These are phyloP conservation scores for Lentinula guzmanii DNA, from an alignment of 768 basidiomycete genomes.

Conservation along the genomic window DNA sequence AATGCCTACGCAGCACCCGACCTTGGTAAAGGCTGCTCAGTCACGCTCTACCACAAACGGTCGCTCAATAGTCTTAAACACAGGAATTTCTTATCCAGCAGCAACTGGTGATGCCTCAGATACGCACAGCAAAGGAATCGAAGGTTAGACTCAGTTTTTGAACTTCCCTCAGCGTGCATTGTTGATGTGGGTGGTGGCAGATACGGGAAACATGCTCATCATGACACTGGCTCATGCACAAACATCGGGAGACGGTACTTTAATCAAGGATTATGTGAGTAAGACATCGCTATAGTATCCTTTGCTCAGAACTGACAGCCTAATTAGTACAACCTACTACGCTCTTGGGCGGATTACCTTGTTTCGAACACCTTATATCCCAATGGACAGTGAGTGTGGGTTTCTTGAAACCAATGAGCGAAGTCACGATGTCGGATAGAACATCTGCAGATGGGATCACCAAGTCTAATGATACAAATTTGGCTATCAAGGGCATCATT, in stretches of 20 bases:
- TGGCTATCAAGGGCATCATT: constrained; percentile 14
- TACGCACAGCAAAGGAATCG: neutral
- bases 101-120: neutral
- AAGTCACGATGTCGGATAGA: neutral
- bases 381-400: constrained; percentile 5
- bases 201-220: constrained; percentile 29
- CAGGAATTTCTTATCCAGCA: neutral
- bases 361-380: neutral
- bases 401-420: neutral
- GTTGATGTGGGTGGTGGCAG: neutral
- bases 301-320: neutral
- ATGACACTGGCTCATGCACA: constrained; percentile 24
- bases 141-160: neutral
- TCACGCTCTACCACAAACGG: neutral
- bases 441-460: neutral
- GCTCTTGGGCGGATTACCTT: constrained; percentile 5
- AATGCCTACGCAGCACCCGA: constrained; percentile 6
- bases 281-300: neutral
- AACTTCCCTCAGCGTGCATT: neutral
- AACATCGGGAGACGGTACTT: constrained; percentile 17
- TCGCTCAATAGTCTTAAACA: neutral
- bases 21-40: constrained; percentile 5
- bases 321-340: constrained; percentile 1
- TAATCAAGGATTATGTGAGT: constrained; percentile 16
- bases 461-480: constrained; percentile 7